phyloP scores from a whole-genome alignment of 83 land plant species.

The Thuja plicata region DNA sequence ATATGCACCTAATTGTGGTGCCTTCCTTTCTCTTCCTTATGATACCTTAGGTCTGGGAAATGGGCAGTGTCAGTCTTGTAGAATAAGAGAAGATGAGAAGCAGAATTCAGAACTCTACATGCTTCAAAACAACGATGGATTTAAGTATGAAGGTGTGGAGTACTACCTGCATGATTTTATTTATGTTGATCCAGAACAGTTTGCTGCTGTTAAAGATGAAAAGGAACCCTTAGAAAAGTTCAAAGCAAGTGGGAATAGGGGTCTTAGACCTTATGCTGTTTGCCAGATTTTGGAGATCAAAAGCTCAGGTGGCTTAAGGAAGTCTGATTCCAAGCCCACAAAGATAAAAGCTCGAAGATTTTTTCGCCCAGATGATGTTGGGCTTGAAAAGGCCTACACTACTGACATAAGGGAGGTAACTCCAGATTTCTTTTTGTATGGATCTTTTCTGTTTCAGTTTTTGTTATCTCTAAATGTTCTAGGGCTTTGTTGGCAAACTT shows the following conservation, averaged over 20 bases:
- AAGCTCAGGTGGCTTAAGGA: constrained; percentile 23
- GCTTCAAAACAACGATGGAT: constrained; percentile 36
- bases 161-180: constrained; percentile 72
- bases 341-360: constrained; percentile 75
- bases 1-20: constrained; percentile 87
- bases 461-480: background rate
- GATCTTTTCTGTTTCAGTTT: background rate
- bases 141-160: constrained; percentile 52
- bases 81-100: constrained; percentile 31
- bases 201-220: constrained; percentile 26
- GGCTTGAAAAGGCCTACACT: constrained; percentile 72
- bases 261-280: constrained; percentile 80
- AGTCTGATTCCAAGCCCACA: constrained; percentile 28
- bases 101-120: constrained; percentile 38
- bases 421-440: background rate
- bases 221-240: constrained; percentile 41
- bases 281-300: constrained; percentile 72
- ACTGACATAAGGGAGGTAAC: constrained; percentile 90
- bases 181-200: constrained; percentile 53
- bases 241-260: constrained; percentile 91
- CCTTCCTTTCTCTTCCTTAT: constrained; percentile 61
- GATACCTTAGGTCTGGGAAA: constrained; percentile 70
- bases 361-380: constrained; percentile 91
- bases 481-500: background rate
- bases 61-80: constrained; percentile 72